Base-by-base conservation (phyloP, 2,329 filamentous ascomycete species). In the Claviceps spartinae region DNA sequence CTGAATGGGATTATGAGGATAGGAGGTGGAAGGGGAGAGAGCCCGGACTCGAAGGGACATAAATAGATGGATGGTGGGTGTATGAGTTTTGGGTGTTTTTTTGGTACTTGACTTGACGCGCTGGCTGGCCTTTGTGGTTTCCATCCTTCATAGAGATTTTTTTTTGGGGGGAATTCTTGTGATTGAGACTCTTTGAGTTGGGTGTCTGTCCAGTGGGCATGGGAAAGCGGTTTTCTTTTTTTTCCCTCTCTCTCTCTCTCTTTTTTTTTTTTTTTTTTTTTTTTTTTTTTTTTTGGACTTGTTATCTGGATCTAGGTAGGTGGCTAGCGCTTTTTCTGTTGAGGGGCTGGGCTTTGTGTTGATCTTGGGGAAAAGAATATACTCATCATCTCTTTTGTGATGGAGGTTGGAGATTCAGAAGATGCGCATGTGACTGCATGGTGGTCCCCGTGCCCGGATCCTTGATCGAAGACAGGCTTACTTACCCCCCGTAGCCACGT, bases 1-100 rank as follows among this genome's bases (percentile, higher is more conserved):
- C 58, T 73, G 14, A 71, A 65, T 44, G 70, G 70, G 43, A 71
- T 73, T 56, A 73, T 72, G 63, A 65, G 68, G 44, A 72, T 72
- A 43, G 69, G 69, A 4, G 65, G 63, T 1, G 62, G 69, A 26
- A 61, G 69, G 30, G 64, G 66, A 24, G 69, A 71, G 50, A 71
- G 69, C 41, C 68, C 69, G 0, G 69, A 71, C n/a, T 58, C 60
- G 7, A 70, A 65, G 52, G 60, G 62, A 41, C 54, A 56, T 18
- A 56, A 47, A 50, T 60, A 54, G 58, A 24, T 46, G 13, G 16
- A n/a, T 8, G 13, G 20, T 22, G 40, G 47, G 47, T 6, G 16
- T 38, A 24, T 45, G 30, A 20, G 8, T 22, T 43, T 24, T 43
- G 7, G 7, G 11, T 13, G 49, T 52, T 11, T 18, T 47, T 48